phyloP scores from a whole-genome alignment of 768 basidiomycete species.

The Suillus weaverae region DNA sequence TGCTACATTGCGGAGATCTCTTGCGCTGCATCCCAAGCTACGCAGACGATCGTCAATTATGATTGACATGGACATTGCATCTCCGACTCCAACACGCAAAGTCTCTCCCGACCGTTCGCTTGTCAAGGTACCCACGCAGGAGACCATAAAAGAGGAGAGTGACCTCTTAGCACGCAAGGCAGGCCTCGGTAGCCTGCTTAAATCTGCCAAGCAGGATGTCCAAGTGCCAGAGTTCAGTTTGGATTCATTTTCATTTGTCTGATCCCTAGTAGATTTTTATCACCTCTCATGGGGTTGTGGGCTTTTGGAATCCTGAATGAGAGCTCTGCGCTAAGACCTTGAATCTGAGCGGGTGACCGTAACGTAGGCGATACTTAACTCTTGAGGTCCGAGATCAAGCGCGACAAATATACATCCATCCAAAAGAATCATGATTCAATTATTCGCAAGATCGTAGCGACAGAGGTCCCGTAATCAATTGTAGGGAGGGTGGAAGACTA shows the following conservation, averaged over 20 bases:
- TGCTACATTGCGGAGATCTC: conserved; percentile 43
- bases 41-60: conserved; percentile 73
- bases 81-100: conserved; percentile 56
- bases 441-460: background rate
- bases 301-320: background rate
- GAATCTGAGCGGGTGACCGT: background rate
- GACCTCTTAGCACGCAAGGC: conserved; percentile 67
- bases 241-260: conserved; percentile 79
- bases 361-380: background rate
- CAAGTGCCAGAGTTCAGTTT: conserved; percentile 88
- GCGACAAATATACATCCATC: background rate
- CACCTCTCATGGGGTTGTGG: background rate
- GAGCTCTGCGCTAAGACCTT: background rate
- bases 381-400: background rate
- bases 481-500: background rate
- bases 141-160: conserved; percentile 48
- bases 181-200: conserved; percentile 82
- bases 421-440: background rate
- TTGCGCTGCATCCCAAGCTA: conserved; percentile 50
- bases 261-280: conserved; percentile 16
- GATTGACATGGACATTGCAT: conserved; percentile 85
- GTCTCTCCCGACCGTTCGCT: conserved; percentile 45
- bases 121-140: conserved; percentile 18
- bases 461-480: background rate
- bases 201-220: conserved; percentile 87